Conservation (phyloP, 257 asterid genomes). For the Penstemon davidsonii region DNA sequence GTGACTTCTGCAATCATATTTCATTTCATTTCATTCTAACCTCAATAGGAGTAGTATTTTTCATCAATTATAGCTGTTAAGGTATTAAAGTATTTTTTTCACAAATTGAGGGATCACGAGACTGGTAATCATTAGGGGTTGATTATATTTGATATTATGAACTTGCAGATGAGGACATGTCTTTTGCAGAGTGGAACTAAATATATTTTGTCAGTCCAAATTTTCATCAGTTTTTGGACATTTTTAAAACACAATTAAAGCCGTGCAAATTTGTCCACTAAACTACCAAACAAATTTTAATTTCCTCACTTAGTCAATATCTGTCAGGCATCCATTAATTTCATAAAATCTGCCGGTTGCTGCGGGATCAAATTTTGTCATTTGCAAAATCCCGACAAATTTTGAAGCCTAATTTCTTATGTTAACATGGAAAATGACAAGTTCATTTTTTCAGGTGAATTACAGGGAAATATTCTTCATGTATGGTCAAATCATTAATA, state of each 20-base stretch:
- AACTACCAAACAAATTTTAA: constrained; percentile 16
- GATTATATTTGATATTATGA: constrained; percentile 9
- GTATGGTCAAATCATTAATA: too few species aligned
- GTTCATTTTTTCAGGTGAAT: background rate
- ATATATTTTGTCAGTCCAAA: constrained; percentile 29
- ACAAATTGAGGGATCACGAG: constrained; percentile 29
- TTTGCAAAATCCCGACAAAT: background rate
- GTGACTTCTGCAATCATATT: constrained; percentile 21
- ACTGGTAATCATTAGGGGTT: constrained; percentile 26
- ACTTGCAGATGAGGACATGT: background rate
- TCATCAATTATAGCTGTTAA: background rate
- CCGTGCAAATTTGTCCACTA: constrained; percentile 42
- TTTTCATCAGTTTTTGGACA: constrained; percentile 7
- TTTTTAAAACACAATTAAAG: constrained; percentile 31
- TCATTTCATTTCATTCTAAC: constrained; percentile 1
- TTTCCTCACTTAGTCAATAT: constrained; percentile 6
- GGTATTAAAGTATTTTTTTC: background rate
- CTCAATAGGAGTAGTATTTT: constrained; percentile 7
- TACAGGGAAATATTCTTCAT: too few species aligned
- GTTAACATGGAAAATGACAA: background rate
- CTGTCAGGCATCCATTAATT: constrained; percentile 6
- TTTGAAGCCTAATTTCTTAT: too few species aligned
- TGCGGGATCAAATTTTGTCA: constrained; percentile 23
- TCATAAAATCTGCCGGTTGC: constrained; percentile 12
- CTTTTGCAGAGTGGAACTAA: background rate